Base-by-base conservation (phyloP, 345 rosid genomes). In the Euphorbia peplus region DNA sequence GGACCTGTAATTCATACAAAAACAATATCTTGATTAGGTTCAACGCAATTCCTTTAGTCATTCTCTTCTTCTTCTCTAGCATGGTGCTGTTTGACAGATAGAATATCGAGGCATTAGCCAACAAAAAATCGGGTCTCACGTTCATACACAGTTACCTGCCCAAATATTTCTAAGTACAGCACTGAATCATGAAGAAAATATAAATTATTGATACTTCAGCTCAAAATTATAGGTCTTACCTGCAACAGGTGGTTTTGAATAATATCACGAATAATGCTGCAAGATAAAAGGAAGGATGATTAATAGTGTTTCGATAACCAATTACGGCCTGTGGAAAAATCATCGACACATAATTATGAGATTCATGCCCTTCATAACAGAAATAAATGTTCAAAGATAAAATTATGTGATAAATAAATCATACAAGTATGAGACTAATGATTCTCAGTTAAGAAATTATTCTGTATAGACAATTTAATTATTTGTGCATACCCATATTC, bases 211-310 rank as follows among this genome's bases (percentile, higher is more conserved):
- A 44, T 44, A 24, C 9, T 61, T 74, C 25, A 59, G 57, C 9
- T 63, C 29, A 30, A 51, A 29, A 29, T 48, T 29, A 55, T 14
- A n/a, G 41, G 15, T 24, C 80, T 80, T 78, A 90, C 99, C 96
- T 95, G 98, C 75, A 95, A 76, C 28, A 95, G 79, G 79, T 95
- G 99, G 76, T 95, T 92, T 80, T 95, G 99, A 75, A 95, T 95
- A 72, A 95, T 95, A 74, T 95, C 99, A 8, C 98, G 97, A 72
- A 95, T 95, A 72, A 95, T 95, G 73, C 98, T 95, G 95, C 76
- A 79, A 63, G 58, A 66, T 60, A 51, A 64, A 44, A 37, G 42
- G 41, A 50, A 72, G 30, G 32, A 48, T 30, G 66, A 67, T 78
- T 42, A 84, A 37, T 26, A 9, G 47, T 3, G 21, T 30, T 10